These are phyloP conservation scores for Elsinoe australis DNA, from an alignment of 2,329 filamentous ascomycete genomes.

Conservation along the genomic window DNA sequence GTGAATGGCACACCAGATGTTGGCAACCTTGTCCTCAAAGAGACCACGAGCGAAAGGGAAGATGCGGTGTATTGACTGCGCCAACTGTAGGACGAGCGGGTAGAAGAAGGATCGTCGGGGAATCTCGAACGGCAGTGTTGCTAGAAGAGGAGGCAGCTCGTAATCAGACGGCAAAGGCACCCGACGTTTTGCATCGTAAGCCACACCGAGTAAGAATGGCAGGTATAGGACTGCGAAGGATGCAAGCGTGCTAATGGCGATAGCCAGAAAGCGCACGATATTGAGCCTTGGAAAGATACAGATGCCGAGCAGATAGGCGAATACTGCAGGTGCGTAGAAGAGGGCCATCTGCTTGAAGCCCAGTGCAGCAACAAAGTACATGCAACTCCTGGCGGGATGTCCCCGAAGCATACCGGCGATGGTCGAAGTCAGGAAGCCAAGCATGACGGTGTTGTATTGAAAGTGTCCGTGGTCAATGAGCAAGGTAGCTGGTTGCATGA, in stretches of 20 bases:
- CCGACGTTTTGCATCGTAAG: constrained; percentile 61
- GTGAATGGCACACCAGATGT: constrained; percentile 93
- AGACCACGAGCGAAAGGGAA: constrained; percentile 94
- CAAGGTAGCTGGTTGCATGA: constrained; percentile 86
- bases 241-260: constrained; percentile 62
- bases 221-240: constrained; percentile 69
- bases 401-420: constrained; percentile 84
- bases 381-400: constrained; percentile 75
- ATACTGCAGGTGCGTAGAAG: constrained; percentile 90
- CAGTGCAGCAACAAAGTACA: constrained; percentile 90
- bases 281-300: constrained; percentile 71
- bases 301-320: constrained; percentile 80
- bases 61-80: constrained; percentile 81
- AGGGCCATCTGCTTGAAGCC: constrained; percentile 99
- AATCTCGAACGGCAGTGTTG: constrained; percentile 53
- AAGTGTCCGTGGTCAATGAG: constrained; percentile 94
- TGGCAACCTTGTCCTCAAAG: constrained; percentile 98
- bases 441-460: constrained; percentile 98
- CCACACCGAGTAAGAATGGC: constrained; percentile 64
- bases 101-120: constrained; percentile 61
- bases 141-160: constrained; percentile 50
- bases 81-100: constrained; percentile 65
- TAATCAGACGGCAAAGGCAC: constrained; percentile 49
- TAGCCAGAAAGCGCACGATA: constrained; percentile 60
- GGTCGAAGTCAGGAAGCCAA: constrained; percentile 77